Conservation (phyloP, 2,329 filamentous ascomycete genomes). For the Aureobasidium sp. region DNA sequence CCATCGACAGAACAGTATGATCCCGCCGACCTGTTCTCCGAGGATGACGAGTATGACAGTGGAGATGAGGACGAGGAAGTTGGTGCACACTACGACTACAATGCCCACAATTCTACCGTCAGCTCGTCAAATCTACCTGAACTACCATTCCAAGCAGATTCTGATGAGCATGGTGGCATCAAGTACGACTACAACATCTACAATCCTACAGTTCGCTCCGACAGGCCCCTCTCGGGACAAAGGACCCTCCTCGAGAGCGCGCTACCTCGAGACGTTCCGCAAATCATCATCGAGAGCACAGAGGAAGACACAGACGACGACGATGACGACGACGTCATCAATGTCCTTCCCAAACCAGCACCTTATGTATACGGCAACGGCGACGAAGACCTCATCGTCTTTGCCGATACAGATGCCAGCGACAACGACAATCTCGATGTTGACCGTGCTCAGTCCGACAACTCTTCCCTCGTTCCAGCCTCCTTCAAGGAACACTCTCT, state of each 20-base stretch:
- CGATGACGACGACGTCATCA: not conserved
- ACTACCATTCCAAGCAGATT: not conserved
- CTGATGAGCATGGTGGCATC: not conserved
- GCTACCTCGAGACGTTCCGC: not conserved
- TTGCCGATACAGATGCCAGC: not conserved
- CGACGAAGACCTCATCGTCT: conserved; percentile 4
- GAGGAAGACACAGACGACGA: not conserved
- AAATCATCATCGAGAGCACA: not conserved
- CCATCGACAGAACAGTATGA: not conserved
- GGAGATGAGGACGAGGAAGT: not conserved
- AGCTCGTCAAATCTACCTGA: not conserved
- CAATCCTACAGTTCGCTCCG: not conserved
- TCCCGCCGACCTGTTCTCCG: not conserved
- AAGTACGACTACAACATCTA: not conserved
- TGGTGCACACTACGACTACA: not conserved
- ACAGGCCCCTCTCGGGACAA: not conserved
- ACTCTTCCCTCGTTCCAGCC: not conserved
- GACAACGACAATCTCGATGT: not conserved
- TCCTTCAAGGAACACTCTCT: not conserved
- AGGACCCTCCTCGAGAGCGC: not conserved
- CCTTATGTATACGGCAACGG: not conserved
- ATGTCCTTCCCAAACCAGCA: not conserved
- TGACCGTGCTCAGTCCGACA: not conserved
- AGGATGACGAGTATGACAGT: not conserved
- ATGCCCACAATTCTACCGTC: not conserved